Evolutionary conservation across 176 grass and related monocot species (phyloP).

Genomic region (Musa schizocarpa): DNA sequence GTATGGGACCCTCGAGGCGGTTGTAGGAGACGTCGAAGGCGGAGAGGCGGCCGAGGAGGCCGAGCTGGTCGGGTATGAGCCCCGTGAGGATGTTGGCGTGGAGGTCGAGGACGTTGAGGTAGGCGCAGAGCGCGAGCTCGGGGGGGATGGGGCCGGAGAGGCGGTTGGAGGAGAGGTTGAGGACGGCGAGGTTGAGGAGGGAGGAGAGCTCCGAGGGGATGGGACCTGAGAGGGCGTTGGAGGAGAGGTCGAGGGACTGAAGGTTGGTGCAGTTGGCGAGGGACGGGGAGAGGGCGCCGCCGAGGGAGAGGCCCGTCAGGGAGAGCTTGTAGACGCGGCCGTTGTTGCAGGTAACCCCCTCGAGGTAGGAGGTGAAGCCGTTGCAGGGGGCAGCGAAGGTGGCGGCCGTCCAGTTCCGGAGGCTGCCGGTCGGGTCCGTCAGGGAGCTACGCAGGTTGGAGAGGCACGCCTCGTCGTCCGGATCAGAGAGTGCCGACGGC

Average conservation of each 20-base stretch:
- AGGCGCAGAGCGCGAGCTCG: conserved; percentile 10
- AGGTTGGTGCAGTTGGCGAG: conserved; percentile 15
- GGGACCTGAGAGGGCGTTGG: conserved; percentile 2
- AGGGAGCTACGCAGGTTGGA: conserved; percentile 2
- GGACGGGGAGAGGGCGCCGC: conserved; percentile 1
- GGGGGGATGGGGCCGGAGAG: conserved; percentile 2
- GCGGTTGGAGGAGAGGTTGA: conserved; percentile 15
- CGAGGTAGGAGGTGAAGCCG: conserved; percentile 13
- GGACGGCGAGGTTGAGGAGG: conserved; percentile 16
- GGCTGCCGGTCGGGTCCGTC: conserved; percentile 1
- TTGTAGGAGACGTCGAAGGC: conserved; percentile 15
- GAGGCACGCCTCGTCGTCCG: conserved; percentile 13
- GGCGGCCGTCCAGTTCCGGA: conserved; percentile 6
- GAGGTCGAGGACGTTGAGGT: conserved; percentile 14
- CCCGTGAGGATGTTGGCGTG: conserved; percentile 8
- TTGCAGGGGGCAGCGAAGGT: conserved; percentile 14
- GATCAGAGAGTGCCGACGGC: conserved; percentile 3
- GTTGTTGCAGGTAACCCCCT: conserved; percentile 13
- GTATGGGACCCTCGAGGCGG: conserved; percentile 11
- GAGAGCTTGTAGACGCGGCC: conserved; percentile 16
- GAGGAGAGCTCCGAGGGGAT: conserved; percentile 8
- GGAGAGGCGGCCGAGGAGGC: conserved; percentile 5
- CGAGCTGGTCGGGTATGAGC: conserved; percentile 9
- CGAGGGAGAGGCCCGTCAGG: background rate
- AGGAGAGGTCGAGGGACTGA: conserved; percentile 13